Evolutionary conservation across 2,329 filamentous ascomycete species (phyloP), one percentile per base, ranked within the genome.

Genomic region (Acephala macrosclerotiorum): DNA sequence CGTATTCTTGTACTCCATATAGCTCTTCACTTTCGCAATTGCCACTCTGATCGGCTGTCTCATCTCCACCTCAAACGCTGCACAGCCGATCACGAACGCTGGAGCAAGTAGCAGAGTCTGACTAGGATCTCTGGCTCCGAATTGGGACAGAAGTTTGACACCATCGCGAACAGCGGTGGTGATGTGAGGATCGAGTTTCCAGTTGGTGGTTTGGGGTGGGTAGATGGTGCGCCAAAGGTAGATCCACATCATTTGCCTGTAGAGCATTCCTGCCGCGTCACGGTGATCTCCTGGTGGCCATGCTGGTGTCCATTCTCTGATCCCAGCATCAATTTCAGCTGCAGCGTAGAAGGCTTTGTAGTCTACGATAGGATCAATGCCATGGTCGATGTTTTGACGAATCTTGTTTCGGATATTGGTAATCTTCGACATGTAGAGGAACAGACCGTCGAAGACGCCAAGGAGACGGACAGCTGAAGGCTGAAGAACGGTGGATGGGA

Each of bases 361-460:
- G 76, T 94, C 89, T 49, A 94, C 89, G 0, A 86, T 83, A 0
- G 91, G 91, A 60, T 92, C 89, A 2, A 87, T 79, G 3, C 86
- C 80, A 61, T 85, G 75, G 61, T 83, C 79, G 71, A 93, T 89
- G 60, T 92, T 89, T 36, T 82, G 81, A 6, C 94, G 87, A 67
- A 97, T 91, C 2, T 84, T 84, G 76, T 94, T 91, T 49, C 93
- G 87, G 42, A 97, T 86, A 14, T 87, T 86, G 1, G 92, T 93
- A 66, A 96, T 95, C 73, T 92, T 88, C 8, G 90, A 90, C 35
- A 97, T 89, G 74, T 91, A 89, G 38, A 86, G 85, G 75, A 97
- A 94, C 1, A 97, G 82, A 0, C 92, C 92, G 73, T 97, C 93
- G 47, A 91, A 88, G 29, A 97, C 90, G 25, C 94, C 94, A 6